A percentile compares a stretch with the other conserved stretches of the same genome.
Evolutionary conservation across 108 stramenopile species (phyloP).

Genomic region (Fragilaria crotonensis): DNA sequence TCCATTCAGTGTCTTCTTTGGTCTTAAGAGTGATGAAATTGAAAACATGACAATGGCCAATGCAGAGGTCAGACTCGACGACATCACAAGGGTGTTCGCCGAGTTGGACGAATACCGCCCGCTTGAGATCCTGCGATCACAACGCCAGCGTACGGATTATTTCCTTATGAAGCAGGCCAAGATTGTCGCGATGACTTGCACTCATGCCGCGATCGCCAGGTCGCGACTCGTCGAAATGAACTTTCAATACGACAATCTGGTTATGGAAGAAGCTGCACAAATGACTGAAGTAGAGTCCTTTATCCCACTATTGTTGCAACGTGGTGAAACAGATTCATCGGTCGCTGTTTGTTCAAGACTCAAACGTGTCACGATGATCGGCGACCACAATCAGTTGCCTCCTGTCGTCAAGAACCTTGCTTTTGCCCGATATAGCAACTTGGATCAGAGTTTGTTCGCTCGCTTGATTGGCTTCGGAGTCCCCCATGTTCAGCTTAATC

Average conservation of each 20-base stretch:
- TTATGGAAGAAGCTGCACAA: slow-evolving; percentile 99
- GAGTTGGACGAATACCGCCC: slow-evolving; percentile 92
- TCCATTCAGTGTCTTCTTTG: slow-evolving; percentile 61
- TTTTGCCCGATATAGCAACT: slow-evolving; percentile 76
- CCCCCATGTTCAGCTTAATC: slow-evolving; percentile 79
- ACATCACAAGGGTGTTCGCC: slow-evolving; percentile 47
- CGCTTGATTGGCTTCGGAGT: slow-evolving; percentile 88
- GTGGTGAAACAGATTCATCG: slow-evolving; percentile 68
- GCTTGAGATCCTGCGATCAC: slow-evolving; percentile 92
- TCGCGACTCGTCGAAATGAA: slow-evolving; percentile 84
- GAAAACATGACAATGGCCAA: slow-evolving; percentile 23
- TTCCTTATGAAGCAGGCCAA: slow-evolving; percentile 92
- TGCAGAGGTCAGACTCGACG: slow-evolving; percentile 40
- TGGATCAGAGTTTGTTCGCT: slow-evolving; percentile 93
- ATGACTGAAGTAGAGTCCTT: slow-evolving; percentile 96
- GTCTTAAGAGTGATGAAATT: slow-evolving; percentile 6
- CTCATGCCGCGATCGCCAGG: slow-evolving; percentile 95
- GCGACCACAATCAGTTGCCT: slow-evolving; percentile 97
- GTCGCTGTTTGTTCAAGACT: slow-evolving; percentile 59
- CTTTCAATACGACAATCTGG: slow-evolving; percentile 95
- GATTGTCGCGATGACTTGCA: slow-evolving; percentile 98
- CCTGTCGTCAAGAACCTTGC: slow-evolving; percentile 90
- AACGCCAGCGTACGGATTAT: slow-evolving; percentile 89
- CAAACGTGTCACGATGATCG: slow-evolving; percentile 92
- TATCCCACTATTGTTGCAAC: slow-evolving; percentile 87